Evolutionary conservation across 2,329 filamentous ascomycete species (phyloP).

Genomic region (Cryphonectria radicalis): DNA sequence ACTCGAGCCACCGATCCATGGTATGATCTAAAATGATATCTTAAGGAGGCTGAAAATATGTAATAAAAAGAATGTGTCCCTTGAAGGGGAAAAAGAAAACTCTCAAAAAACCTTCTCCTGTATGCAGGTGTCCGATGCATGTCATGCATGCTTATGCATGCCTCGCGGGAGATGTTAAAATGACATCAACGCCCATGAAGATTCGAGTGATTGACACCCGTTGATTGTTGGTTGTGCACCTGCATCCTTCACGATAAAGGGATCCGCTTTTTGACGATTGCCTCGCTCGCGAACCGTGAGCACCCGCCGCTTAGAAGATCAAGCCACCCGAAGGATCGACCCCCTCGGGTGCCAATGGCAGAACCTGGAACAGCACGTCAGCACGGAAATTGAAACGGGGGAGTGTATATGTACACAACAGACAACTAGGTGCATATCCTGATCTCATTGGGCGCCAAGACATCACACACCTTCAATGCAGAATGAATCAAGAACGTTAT

Average conservation of each 20-base stretch:
- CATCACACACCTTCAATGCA: background rate
- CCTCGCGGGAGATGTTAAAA: background rate
- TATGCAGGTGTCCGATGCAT: background rate
- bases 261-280: background rate
- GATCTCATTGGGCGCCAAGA: background rate
- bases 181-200: background rate
- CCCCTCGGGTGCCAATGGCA: background rate
- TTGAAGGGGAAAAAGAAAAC: too few relatives aligned
- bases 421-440: background rate
- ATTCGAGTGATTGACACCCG: background rate
- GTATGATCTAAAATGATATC: background rate
- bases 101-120: too few relatives aligned
- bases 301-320: background rate
- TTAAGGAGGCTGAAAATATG: background rate
- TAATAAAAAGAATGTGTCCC: background rate
- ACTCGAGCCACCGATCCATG: background rate
- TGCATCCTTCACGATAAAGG: background rate
- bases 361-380: slow-evolving; percentile 5
- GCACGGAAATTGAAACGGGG: slow-evolving; percentile 5
- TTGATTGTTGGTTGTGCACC: background rate
- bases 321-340: background rate
- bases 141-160: background rate
- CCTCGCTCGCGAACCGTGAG: background rate
- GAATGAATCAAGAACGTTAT: background rate
- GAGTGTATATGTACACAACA: background rate